phyloP scores from a whole-genome alignment of 345 rosid genomes.

The Hibiscus mutabilis region DNA sequence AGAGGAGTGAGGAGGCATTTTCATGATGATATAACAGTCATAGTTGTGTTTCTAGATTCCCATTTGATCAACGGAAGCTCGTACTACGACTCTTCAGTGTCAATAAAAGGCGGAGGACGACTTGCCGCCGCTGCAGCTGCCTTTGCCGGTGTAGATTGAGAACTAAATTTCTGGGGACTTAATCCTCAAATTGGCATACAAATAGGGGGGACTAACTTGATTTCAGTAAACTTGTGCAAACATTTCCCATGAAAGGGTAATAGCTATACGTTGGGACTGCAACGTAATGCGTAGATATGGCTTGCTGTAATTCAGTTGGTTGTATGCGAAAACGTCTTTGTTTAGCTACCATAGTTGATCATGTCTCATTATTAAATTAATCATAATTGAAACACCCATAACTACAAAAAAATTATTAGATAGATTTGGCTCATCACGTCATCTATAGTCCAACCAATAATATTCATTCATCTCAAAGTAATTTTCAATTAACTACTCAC shows the following conservation, averaged over 20 bases:
- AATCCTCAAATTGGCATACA: neutral
- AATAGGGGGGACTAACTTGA: neutral
- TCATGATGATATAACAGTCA: conserved; percentile 61
- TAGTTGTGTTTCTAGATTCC: conserved; percentile 43
- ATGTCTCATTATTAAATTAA: neutral
- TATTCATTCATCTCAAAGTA: too few relatives aligned
- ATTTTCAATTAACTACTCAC: too few relatives aligned
- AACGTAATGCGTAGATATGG: neutral
- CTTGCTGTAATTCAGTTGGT: neutral
- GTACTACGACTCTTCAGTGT: conserved; percentile 24
- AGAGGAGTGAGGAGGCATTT: conserved; percentile 71
- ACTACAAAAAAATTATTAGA: too few relatives aligned
- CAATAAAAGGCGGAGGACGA: conserved; percentile 44
- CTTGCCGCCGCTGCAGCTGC: neutral
- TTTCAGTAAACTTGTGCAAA: neutral
- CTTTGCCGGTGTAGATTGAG: neutral
- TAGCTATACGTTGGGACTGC: neutral
- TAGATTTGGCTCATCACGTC: too few relatives aligned
- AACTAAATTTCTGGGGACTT: neutral
- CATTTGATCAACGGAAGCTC: conserved; percentile 8
- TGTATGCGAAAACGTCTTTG: too few relatives aligned
- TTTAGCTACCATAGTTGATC: neutral
- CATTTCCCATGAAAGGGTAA: neutral
- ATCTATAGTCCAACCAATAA: too few relatives aligned
- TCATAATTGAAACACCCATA: too few relatives aligned